Base-by-base conservation (phyloP, 2,329 filamentous ascomycete species). In the Tolypocladium tundrense region DNA sequence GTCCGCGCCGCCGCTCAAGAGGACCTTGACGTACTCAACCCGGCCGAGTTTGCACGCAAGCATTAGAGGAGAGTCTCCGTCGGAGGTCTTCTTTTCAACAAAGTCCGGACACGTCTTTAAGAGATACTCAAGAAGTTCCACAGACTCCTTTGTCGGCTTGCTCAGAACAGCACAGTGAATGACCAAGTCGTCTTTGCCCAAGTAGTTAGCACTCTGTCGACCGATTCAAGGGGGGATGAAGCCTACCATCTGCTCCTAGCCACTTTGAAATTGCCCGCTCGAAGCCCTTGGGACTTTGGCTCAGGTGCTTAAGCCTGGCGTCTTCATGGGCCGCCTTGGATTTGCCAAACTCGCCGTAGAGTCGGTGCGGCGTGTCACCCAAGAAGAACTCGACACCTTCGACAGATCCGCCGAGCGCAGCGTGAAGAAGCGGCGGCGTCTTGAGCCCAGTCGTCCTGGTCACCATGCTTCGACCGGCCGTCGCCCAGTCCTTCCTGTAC, bases 361-460 rank as follows among this genome's bases (percentile, higher is more conserved):
- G 77, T 35, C 84, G 78, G 63, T 83, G 72, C 0, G 90, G 88
- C 1, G 83, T 80, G 60, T 90, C 87, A 58, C 87, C 85, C 57
- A 91, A 71, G 68, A 93, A 90, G 83, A 88, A 95, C 66, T 94
- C 85, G 0, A 90, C 82, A 21, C 80, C 79, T 43, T 87, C 81
- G n/a, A 93, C 68, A 24, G 77, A 87, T 3, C 84, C 83, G 2
- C 65, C 64, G 10, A 73, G 64, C 14, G 82, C 85, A 51, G 86
- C 84, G 60, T 79, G 72, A 1, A 89, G 76, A 10, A 89, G 72
- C 3, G 86, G 88, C 2, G 86, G 81, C 0, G 73, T 76, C 40
- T 75, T 73, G 55, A 73, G 67, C 11, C 77, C 79, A 0, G 68
- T 70, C 4, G 71, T 65, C 45, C 68, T 73, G 14, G 68, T 64